These are phyloP conservation scores for Tetrapisispora namnaoensis DNA, from an alignment of 805 yeast species.

Conservation along the genomic window DNA sequence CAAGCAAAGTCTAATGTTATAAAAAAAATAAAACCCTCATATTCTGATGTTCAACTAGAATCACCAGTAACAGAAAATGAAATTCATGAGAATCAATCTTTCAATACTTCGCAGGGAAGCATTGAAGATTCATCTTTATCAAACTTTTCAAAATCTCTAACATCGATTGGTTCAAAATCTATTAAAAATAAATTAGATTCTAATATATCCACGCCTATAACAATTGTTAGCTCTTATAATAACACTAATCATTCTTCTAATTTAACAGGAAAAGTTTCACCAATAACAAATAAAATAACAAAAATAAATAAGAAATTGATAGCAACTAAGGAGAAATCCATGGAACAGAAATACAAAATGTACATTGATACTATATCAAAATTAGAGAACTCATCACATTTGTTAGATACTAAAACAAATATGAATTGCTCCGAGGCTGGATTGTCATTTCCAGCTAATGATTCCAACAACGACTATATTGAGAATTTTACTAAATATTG, in stretches of 20 bases:
- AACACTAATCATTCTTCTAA: neutral
- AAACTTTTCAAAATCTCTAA: neutral
- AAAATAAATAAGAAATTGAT: neutral
- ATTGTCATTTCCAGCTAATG: neutral
- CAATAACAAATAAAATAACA: neutral
- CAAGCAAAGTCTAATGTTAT: neutral
- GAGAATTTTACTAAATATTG: neutral
- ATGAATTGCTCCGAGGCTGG: neutral
- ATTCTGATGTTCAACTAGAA: neutral
- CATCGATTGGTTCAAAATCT: neutral
- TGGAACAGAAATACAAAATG: neutral
- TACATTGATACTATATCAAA: neutral
- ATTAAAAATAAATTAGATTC: neutral
- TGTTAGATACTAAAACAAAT: neutral
- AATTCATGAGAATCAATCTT: too few relatives aligned
- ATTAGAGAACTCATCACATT: neutral
- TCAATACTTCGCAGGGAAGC: neutral
- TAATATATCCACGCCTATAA: neutral
- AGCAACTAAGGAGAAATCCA: neutral
- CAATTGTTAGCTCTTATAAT: neutral
- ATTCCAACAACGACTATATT: neutral
- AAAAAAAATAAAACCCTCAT: neutral
- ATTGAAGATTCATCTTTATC: constrained; percentile 1
- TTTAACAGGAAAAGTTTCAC: neutral
- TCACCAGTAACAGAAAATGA: neutral